Evolutionary conservation across 2,329 filamentous ascomycete species (phyloP).

Genomic region (Beauveria sp.): DNA sequence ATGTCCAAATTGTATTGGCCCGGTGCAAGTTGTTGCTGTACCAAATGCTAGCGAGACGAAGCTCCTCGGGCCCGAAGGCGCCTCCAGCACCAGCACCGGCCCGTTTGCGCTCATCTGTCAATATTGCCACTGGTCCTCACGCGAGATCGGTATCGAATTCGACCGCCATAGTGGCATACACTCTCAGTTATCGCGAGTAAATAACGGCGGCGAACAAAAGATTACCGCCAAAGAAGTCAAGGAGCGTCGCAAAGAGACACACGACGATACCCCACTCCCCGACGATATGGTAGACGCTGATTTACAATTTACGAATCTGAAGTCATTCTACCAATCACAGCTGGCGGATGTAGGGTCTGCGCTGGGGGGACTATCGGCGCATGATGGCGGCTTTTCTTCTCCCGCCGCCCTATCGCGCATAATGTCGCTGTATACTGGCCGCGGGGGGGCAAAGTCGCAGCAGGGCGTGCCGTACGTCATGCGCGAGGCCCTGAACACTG

Average conservation of each 20-base stretch:
- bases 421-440: conserved; percentile 80
- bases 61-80: conserved; percentile 34
- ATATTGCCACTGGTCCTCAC: conserved; percentile 88
- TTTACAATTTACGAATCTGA: conserved; percentile 66
- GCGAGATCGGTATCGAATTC: conserved; percentile 84
- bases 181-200: conserved; percentile 66
- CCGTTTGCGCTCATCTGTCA: conserved; percentile 78
- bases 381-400: conserved; percentile 54
- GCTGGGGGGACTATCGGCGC: conserved; percentile 36
- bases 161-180: conserved; percentile 83
- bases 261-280: conserved; percentile 28
- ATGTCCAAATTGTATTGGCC: conserved; percentile 80
- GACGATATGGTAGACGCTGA: conserved; percentile 51
- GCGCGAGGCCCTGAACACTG: conserved; percentile 64
- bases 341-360: conserved; percentile 54
- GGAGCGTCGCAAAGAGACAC: conserved; percentile 41
- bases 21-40: conserved; percentile 65
- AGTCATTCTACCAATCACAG: conserved; percentile 75
- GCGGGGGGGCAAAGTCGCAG: conserved; percentile 53
- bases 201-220: conserved; percentile 48
- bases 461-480: conserved; percentile 64
- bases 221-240: conserved; percentile 44
- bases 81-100: conserved; percentile 26
- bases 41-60: conserved; percentile 45
- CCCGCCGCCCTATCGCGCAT: conserved; percentile 79